These are phyloP conservation scores for Ceratobasidium sp. DNA, from an alignment of 1,284 basidiomycete species.

Conservation along the genomic window DNA sequence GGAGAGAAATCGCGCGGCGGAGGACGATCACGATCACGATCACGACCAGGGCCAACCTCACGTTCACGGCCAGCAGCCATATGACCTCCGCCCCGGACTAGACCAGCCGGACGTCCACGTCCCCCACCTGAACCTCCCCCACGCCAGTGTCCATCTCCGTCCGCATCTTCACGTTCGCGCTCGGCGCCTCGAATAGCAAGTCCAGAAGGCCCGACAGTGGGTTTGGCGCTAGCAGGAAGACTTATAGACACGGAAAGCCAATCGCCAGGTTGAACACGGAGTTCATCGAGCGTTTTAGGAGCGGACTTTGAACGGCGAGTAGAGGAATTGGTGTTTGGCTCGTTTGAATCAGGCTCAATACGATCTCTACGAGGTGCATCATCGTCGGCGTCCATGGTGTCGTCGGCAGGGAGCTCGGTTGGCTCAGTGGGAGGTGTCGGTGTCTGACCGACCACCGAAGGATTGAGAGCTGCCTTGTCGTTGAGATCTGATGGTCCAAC, in stretches of 20 bases:
- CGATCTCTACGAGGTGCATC: conserved; percentile 52
- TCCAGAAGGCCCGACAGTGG: conserved; percentile 20
- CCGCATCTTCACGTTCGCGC: conserved; percentile 30
- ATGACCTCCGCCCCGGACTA: conserved; percentile 40
- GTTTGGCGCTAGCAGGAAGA: conserved; percentile 62
- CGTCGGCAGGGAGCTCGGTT: conserved; percentile 65
- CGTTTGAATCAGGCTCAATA: conserved; percentile 63
- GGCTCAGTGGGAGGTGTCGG: conserved; percentile 28
- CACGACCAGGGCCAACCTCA: neutral
- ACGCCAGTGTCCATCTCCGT: conserved; percentile 47
- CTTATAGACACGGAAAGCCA: conserved; percentile 78
- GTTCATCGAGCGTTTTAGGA: conserved; percentile 74
- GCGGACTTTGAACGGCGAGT: conserved; percentile 23
- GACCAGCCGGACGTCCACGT: conserved; percentile 43
- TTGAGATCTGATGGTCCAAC: conserved; percentile 85
- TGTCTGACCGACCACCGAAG: conserved; percentile 53
- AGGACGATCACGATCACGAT: conserved; percentile 12
- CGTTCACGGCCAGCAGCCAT: conserved; percentile 35
- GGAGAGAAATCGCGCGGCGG: conserved; percentile 15
- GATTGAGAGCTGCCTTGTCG: conserved; percentile 70
- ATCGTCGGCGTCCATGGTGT: conserved; percentile 55
- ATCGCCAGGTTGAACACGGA: conserved; percentile 82
- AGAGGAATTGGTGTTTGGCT: conserved; percentile 61
- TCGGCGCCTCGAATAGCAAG: conserved; percentile 36
- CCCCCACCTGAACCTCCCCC: conserved; percentile 37